These are phyloP conservation scores for Chondrostereum purpureum DNA, from an alignment of 1,284 basidiomycete species.

Conservation along the genomic window DNA sequence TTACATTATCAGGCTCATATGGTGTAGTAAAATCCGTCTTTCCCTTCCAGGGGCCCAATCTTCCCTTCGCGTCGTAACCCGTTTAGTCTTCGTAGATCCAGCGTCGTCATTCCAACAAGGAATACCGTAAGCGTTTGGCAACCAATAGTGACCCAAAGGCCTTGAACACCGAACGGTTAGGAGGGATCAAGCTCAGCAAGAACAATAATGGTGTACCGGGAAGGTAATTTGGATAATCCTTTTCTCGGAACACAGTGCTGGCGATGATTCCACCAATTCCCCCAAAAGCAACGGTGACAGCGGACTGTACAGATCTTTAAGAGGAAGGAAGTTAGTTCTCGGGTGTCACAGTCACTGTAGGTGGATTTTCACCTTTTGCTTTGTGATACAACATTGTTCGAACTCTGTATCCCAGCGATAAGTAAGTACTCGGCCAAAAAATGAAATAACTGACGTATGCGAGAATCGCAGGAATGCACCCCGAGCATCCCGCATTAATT, in stretches of 20 bases:
- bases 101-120: constrained; percentile 24
- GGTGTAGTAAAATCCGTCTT: constrained; percentile 36
- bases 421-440: neutral
- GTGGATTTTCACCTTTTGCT: constrained; percentile 28
- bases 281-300: constrained; percentile 33
- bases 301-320: constrained; percentile 32
- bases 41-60: constrained; percentile 31
- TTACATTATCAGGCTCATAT: constrained; percentile 25
- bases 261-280: constrained; percentile 27
- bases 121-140: constrained; percentile 31
- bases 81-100: constrained; percentile 30
- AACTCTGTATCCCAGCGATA: constrained; percentile 21
- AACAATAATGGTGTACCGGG: constrained; percentile 6
- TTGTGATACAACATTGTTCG: constrained; percentile 40
- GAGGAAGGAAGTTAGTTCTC: constrained; percentile 1
- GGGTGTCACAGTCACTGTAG: too few relatives aligned
- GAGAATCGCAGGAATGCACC: constrained; percentile 9
- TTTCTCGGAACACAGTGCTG: constrained; percentile 13
- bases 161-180: constrained; percentile 15
- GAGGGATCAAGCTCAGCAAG: neutral
- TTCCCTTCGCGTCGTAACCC: constrained; percentile 27
- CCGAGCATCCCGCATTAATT: constrained; percentile 8
- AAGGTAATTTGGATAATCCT: constrained; percentile 12
- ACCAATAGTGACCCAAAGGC: constrained; percentile 31
- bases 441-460: constrained; percentile 5